These are phyloP conservation scores for Fimicolochytrium jonesii DNA, from an alignment of 192 early-diverging fungal species.

Conservation along the genomic window DNA sequence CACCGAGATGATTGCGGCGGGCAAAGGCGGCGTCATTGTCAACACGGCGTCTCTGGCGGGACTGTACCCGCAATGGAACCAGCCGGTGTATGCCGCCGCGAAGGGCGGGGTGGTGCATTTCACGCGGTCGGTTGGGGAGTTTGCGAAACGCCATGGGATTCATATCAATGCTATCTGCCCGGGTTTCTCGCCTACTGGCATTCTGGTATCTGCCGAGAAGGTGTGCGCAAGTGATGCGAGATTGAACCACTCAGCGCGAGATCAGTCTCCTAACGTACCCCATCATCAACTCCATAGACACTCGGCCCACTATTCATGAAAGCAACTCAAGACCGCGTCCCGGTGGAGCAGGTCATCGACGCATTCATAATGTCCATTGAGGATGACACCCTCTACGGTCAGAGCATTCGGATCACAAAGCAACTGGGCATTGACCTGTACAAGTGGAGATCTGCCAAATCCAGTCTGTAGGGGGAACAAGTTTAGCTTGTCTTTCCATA, in stretches of 20 bases:
- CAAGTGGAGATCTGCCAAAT: slow-evolving; percentile 8
- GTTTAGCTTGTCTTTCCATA: too few species aligned
- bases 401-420: slow-evolving; percentile 25
- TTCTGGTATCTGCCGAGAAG: slow-evolving; percentile 10
- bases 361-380: slow-evolving; percentile 44
- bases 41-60: slow-evolving; percentile 77
- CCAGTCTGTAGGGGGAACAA: background rate
- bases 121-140: slow-evolving; percentile 11
- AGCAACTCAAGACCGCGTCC: slow-evolving; percentile 18
- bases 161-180: slow-evolving; percentile 34
- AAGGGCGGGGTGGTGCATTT: slow-evolving; percentile 57
- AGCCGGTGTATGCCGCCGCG: slow-evolving; percentile 71
- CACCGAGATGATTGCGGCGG: slow-evolving; percentile 45
- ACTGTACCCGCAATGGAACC: slow-evolving; percentile 36
- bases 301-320: background rate
- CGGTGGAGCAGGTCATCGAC: slow-evolving; percentile 40
- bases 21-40: slow-evolving; percentile 62
- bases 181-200: slow-evolving; percentile 23
- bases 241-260: background rate
- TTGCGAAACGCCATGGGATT: slow-evolving; percentile 28
- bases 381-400: slow-evolving; percentile 37
- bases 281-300: background rate
- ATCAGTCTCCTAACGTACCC: background rate
- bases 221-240: background rate
- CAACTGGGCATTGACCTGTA: slow-evolving; percentile 36